These are phyloP conservation scores for Begonia peltatifolia DNA, from an alignment of 306 rosid species.

Conservation along the genomic window DNA sequence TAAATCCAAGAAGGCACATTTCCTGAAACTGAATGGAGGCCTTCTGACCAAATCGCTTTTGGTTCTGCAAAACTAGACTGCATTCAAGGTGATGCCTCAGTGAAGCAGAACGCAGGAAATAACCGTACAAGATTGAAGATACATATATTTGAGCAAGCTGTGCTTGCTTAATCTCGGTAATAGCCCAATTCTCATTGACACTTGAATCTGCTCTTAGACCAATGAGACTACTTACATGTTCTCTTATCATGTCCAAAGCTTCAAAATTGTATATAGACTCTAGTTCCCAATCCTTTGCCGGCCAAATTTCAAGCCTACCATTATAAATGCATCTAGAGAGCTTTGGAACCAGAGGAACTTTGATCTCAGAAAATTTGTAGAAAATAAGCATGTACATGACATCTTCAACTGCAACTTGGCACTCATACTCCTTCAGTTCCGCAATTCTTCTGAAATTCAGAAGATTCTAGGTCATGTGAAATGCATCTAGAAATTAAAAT, in stretches of 20 bases:
- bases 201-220: slow-evolving; percentile 79
- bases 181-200: slow-evolving; percentile 79
- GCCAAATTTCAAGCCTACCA: slow-evolving; percentile 80
- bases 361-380: slow-evolving; percentile 75
- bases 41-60: slow-evolving; percentile 29
- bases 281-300: slow-evolving; percentile 87
- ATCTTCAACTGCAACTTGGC: slow-evolving; percentile 69
- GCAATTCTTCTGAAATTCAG: slow-evolving; percentile 80
- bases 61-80: slow-evolving; percentile 29
- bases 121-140: slow-evolving; percentile 75
- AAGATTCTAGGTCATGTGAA: slow-evolving; percentile 21
- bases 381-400: slow-evolving; percentile 66
- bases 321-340: slow-evolving; percentile 75
- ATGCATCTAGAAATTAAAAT: slow-evolving; percentile 1
- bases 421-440: slow-evolving; percentile 66
- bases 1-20: slow-evolving; percentile 29
- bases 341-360: slow-evolving; percentile 72
- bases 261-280: slow-evolving; percentile 66
- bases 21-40: slow-evolving; percentile 23
- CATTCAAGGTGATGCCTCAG: slow-evolving; percentile 56
- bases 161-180: slow-evolving; percentile 41
- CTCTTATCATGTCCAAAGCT: slow-evolving; percentile 70
- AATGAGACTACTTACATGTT: slow-evolving; percentile 53
- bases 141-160: slow-evolving; percentile 47
- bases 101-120: slow-evolving; percentile 72